Base-by-base conservation (phyloP, 176 grass and related monocot species). In the Melocanna baccifera region DNA sequence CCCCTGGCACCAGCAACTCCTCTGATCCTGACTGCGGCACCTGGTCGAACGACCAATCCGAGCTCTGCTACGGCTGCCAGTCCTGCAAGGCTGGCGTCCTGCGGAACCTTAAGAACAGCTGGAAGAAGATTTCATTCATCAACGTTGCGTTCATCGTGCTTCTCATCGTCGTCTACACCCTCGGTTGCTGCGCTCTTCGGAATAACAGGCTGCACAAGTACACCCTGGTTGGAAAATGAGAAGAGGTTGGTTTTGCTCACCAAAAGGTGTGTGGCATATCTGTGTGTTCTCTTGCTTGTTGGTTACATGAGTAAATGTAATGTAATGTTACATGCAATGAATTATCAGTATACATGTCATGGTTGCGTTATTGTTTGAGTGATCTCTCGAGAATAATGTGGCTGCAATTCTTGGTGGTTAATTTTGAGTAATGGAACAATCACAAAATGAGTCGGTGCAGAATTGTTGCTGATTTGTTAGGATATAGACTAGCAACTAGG, bases 31-130 rank as follows among this genome's bases (percentile, higher is more conserved):
- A 85, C 62, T 85, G 87, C 30, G 22, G 13, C 18, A 0, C 71
- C 0, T 89, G 87, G 77, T 85, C 87, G 22, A 89, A 89, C 42
- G 52, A 76, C 16, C 82, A 85, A 7, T 69, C 62, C 7, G 75
- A 84, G 61, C 81, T 89, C 59, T 89, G 81, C 68, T 75, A 80
- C 29, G 76, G 39, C 47, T 84, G 81, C 87, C 87, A 89, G 39
- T 89, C 87, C 20, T 89, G 87, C 87, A 89, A 89, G 87, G 82
- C 82, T 23, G 87, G 82, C 4, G 77, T 89, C n/a, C 51, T 85
- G 19, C 77, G 77, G 1, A 89, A 89, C 23, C 87, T 85, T 41
- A 89, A 62, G 82, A 85, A 75, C 70, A 85, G 77, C 82, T 89
- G 87, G 87, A 89, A 85, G 82, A 89, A 89, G 51, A 89, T 70